Conservation (phyloP, 495 filamentous ascomycete genomes). For the Podospora fimiseda region DNA sequence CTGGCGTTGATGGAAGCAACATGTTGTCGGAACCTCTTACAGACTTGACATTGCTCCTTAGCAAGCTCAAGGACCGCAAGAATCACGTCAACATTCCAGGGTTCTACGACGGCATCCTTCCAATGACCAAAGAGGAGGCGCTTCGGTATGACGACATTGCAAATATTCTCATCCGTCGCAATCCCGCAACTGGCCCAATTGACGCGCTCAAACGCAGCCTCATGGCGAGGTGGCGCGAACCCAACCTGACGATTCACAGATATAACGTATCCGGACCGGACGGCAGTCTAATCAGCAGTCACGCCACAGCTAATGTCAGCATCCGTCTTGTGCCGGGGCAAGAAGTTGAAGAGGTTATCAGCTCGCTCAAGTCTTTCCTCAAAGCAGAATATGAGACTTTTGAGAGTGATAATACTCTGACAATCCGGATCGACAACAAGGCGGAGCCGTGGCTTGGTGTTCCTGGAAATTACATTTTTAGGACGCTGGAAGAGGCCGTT, state of each 20-base stretch:
- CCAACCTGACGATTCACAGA: constrained; percentile 86
- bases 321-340: constrained; percentile 92
- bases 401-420: constrained; percentile 71
- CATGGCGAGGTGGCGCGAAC: constrained; percentile 93
- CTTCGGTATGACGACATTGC: constrained; percentile 79
- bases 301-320: constrained; percentile 78
- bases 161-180: constrained; percentile 59
- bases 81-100: constrained; percentile 60
- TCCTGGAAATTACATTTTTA: constrained; percentile 82
- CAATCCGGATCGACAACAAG: constrained; percentile 78
- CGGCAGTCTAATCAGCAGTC: constrained; percentile 79
- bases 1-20: constrained; percentile 87
- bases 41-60: constrained; percentile 75
- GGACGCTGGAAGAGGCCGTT: constrained; percentile 79
- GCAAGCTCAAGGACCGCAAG: constrained; percentile 64
- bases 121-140: constrained; percentile 68
- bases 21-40: constrained; percentile 84
- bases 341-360: constrained; percentile 65
- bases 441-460: constrained; percentile 96
- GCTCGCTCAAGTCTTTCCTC: constrained; percentile 58
- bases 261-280: constrained; percentile 84
- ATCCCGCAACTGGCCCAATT: constrained; percentile 60
- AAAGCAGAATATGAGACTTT: constrained; percentile 64
- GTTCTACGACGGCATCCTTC: constrained; percentile 78
- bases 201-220: constrained; percentile 67